Percentiles rank a stretch among this genome's conserved stretches.
phyloP scores from a whole-genome alignment of 306 rosid genomes.

The Boehmeria nivea region DNA sequence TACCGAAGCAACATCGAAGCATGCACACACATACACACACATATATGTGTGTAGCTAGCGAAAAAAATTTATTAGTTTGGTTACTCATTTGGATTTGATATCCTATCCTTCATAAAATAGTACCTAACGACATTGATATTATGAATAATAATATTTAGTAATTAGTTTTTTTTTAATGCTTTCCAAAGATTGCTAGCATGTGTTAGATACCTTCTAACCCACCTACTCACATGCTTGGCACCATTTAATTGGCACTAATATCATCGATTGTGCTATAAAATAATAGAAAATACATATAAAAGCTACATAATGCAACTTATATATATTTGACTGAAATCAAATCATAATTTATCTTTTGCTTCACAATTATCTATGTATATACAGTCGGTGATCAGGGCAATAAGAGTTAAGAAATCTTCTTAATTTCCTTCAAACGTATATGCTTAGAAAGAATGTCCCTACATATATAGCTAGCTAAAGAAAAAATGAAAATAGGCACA shows the following conservation, averaged over 20 bases:
- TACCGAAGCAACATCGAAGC: constrained; percentile 32
- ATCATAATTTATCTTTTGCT: neutral
- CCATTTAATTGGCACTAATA: constrained; percentile 11
- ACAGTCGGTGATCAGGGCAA: constrained; percentile 17
- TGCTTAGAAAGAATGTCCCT: no score
- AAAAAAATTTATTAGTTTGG: constrained; percentile 9
- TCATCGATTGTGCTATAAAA: neutral
- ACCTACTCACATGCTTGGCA: constrained; percentile 49
- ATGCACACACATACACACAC: constrained; percentile 17
- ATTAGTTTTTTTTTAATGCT: constrained; percentile 13
- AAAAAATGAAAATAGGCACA: neutral
- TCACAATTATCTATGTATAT: neutral
- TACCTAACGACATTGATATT: constrained; percentile 19
- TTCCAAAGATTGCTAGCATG: constrained; percentile 35
- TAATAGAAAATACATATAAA: no score
- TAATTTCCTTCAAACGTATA: no score
- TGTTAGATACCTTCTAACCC: constrained; percentile 37
- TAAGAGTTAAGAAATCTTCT: constrained; percentile 4
- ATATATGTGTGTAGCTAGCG: constrained; percentile 13
- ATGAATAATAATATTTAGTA: constrained; percentile 4
- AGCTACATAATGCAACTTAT: neutral
- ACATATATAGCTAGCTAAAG: no score
- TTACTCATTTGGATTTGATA: constrained; percentile 36
- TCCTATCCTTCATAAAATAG: constrained; percentile 11
- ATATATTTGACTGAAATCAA: constrained; percentile 2